Evolutionary conservation across 768 basidiomycete genomes (phyloP), one percentile per base, ranked within the genome.

Genomic region (Chalciporus sphaerocephalus): DNA sequence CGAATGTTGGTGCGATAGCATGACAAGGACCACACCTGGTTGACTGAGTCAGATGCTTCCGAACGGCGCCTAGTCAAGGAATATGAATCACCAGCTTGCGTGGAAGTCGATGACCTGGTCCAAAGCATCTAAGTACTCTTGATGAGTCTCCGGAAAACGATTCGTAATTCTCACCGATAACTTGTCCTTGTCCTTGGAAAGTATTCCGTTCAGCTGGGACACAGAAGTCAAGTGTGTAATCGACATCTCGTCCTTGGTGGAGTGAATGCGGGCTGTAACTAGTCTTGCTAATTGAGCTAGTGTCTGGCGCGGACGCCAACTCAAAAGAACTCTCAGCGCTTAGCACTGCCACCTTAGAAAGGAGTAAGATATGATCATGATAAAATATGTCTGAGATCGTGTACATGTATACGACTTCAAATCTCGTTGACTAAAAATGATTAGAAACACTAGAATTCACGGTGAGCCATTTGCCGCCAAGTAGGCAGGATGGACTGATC

Each of bases 1-100:
- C 87, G 50, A 76, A 92, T 0, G 73, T 66, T 2, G 91, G 90
- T 3, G 88, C 89, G 51, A 92, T 92, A 33, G 74, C 74, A 64
- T 88, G 87, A 60, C 89, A 92, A 27, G 90, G 90, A 2, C 85
- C 83, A 74, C 89, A 92, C 90, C 88, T 90, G 53, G 49, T 32
- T 30, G 36, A 37, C 13, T 39, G 6, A 34, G 23, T 46, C 36
- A 60, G 49, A 44, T 39, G n/a, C 2, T 25, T 33, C n/a, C n/a
- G 41, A 38, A 47, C 20, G n/a, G n/a, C 16, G 43, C 16, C n/a
- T 37, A 42, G 20, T 40, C 37, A 35, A 38, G 21, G 12, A 40
- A 50, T 27, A 47, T 6, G 33, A 54, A 68, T 53, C 53, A 87
- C 89, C 89, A 92, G 50, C 82, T 77, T 44, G 89, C 89, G 62